Base-by-base conservation (phyloP, 352 stramenopile genomes). In the Phytophthora cactorum region DNA sequence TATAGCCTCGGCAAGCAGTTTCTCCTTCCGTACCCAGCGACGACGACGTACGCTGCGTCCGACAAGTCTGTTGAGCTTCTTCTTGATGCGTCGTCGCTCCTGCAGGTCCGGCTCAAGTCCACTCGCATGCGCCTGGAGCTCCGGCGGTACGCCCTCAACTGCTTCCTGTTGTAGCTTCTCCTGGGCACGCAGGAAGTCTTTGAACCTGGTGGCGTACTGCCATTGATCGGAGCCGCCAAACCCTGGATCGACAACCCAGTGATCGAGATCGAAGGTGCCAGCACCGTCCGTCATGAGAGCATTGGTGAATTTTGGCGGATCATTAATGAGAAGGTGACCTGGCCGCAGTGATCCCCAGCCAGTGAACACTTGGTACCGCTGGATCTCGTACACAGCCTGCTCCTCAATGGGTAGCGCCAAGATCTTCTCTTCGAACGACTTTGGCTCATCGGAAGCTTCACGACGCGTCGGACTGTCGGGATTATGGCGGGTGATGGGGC, bases 191-290 rank as follows among this genome's bases (percentile, higher is more conserved):
- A 92, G 51, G 22, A 92, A 93, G 61, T 96, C 88, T 65, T 92
- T 90, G 62, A 96, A 94, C 66, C 86, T 91, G 22, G 86, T 93
- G 5, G 81, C 86, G 73, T 96, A 94, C 41, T 96, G 81, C 88
- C 88, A 96, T 57, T 94, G 83, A 73, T 93, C 86, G 10, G 70
- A 69, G 34, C 77, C 74, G n/a, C 86, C 88, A 25, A 92, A 89
- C 7, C 74, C 63, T 28, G 83, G 90, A 69, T 96, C 88, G 10
- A 96, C 75, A 29, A 92, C 87, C 83, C 84, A 96, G 27, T 90
- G 79, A n/a, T 75, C 75, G 27, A 93, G 63, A 59, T 92, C 77
- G 45, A 93, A 88, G 17, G 66, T 69, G 28, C 69, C 75, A 8
- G 79, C 63, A 34, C 84, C 86, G 44, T 93, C 82, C 8, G 76